Evolutionary conservation across 2,329 filamentous ascomycete species (phyloP).

Genomic region (Curvularia lunata): DNA sequence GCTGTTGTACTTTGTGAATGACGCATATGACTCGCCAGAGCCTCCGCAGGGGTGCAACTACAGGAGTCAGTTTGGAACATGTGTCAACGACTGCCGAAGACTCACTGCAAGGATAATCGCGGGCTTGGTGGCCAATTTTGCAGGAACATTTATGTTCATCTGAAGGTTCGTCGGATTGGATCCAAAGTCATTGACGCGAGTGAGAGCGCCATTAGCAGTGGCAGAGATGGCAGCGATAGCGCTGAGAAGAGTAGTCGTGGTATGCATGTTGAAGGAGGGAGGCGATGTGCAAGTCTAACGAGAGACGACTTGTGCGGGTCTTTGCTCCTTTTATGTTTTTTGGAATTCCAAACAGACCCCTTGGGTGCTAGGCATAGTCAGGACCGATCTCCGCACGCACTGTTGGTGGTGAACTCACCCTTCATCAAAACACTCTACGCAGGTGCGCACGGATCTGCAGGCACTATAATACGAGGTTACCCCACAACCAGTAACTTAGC

Average conservation of each 20-base stretch:
- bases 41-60: slow-evolving; percentile 41
- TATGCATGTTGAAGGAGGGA: slow-evolving; percentile 13
- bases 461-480: not conserved
- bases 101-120: slow-evolving; percentile 62
- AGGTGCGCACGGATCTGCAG: not conserved
- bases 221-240: slow-evolving; percentile 11
- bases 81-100: slow-evolving; percentile 34
- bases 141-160: slow-evolving; percentile 60
- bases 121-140: slow-evolving; percentile 53
- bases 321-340: slow-evolving; percentile 3
- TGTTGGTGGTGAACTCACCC: slow-evolving; percentile 1
- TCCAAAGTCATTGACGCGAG: slow-evolving; percentile 53
- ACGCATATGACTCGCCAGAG: slow-evolving; percentile 47
- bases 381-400: not conserved
- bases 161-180: slow-evolving; percentile 54
- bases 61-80: not conserved
- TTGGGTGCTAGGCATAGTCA: not conserved
- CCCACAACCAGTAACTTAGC: not conserved
- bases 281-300: not conserved
- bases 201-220: slow-evolving; percentile 26
- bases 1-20: slow-evolving; percentile 30
- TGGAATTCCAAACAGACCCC: not conserved
- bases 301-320: not conserved
- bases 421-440: not conserved
- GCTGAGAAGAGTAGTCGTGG: slow-evolving; percentile 6